These are phyloP conservation scores for Parachlorella kessleri DNA, from an alignment of 139 green algal species.

Conservation along the genomic window DNA sequence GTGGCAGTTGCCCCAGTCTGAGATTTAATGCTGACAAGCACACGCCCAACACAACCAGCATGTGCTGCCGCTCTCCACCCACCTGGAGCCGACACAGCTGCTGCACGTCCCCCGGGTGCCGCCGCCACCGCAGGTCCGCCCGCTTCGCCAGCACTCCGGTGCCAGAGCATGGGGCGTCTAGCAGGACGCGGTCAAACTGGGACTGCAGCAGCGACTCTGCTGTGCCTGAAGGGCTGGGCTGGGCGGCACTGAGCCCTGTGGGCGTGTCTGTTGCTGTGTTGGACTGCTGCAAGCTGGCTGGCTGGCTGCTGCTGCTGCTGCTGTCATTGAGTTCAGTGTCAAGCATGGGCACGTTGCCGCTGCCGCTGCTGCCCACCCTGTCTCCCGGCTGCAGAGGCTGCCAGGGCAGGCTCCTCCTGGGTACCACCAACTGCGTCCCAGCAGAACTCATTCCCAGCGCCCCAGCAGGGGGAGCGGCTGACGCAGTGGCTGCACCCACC, in stretches of 20 bases:
- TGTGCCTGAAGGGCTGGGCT: conserved; percentile 43
- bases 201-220: neutral
- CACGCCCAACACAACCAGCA: too few relatives aligned
- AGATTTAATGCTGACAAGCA: too few relatives aligned
- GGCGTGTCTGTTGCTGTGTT: neutral
- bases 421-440: too few relatives aligned
- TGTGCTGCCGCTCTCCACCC: too few relatives aligned
- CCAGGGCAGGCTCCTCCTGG: neutral
- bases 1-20: too few relatives aligned
- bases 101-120: conserved; percentile 58
- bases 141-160: conserved; percentile 87
- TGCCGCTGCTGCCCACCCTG: neutral
- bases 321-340: too few relatives aligned
- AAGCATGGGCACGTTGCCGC: neutral
- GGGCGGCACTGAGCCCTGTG: neutral
- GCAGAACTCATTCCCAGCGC: too few relatives aligned
- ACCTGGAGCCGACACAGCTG: conserved; percentile 39
- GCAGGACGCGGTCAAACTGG: conserved; percentile 81
- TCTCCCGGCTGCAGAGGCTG: neutral
- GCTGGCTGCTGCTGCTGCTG: too few relatives aligned
- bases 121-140: conserved; percentile 87
- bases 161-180: conserved; percentile 92
- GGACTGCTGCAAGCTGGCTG: neutral
- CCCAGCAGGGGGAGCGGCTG: too few relatives aligned
- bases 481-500: neutral